A percentile compares a stretch with the other conserved stretches of the same genome.
phyloP scores from a whole-genome alignment of 2,329 filamentous ascomycete species.

The Lithohypha guttulata region DNA sequence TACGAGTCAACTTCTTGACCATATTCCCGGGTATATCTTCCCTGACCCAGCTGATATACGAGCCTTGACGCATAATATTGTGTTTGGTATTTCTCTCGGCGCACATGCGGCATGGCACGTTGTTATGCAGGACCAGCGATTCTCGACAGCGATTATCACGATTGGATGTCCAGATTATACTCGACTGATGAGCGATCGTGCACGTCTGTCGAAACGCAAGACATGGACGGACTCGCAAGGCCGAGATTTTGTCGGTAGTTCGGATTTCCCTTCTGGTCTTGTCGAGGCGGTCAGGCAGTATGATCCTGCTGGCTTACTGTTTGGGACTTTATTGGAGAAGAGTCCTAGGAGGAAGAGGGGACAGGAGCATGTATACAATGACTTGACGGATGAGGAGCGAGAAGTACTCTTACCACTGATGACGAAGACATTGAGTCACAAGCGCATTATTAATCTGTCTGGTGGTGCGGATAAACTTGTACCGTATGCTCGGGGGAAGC shows the following conservation, averaged over 20 bases:
- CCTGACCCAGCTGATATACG: conserved; percentile 31
- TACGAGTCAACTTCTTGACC: conserved; percentile 62
- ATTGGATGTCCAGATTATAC: conserved; percentile 87
- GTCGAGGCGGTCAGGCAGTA: conserved; percentile 50
- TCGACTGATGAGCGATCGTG: conserved; percentile 69
- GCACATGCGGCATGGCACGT: conserved; percentile 82
- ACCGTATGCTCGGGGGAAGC: conserved; percentile 45
- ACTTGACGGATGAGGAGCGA: conserved; percentile 35
- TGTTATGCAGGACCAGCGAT: conserved; percentile 64
- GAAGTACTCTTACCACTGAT: conserved; percentile 34
- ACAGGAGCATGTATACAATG: conserved; percentile 24
- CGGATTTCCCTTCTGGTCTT: conserved; percentile 63
- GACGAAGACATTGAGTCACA: conserved; percentile 35
- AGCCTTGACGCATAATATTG: conserved; percentile 52
- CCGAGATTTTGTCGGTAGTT: conserved; percentile 59
- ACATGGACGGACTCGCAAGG: conserved; percentile 46
- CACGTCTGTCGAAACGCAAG: conserved; percentile 58
- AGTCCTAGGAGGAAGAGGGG: conserved; percentile 20
- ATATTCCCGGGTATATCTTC: conserved; percentile 66
- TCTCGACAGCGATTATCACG: conserved; percentile 67
- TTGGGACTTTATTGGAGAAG: conserved; percentile 38
- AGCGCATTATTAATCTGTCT: conserved; percentile 43
- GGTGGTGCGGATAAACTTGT: conserved; percentile 51
- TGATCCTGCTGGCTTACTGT: conserved; percentile 67
- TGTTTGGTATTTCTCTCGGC: conserved; percentile 73